Evolutionary conservation across 139 green algal genomes (phyloP).

Genomic region (Auxenochlorella pyrenoidosa): DNA sequence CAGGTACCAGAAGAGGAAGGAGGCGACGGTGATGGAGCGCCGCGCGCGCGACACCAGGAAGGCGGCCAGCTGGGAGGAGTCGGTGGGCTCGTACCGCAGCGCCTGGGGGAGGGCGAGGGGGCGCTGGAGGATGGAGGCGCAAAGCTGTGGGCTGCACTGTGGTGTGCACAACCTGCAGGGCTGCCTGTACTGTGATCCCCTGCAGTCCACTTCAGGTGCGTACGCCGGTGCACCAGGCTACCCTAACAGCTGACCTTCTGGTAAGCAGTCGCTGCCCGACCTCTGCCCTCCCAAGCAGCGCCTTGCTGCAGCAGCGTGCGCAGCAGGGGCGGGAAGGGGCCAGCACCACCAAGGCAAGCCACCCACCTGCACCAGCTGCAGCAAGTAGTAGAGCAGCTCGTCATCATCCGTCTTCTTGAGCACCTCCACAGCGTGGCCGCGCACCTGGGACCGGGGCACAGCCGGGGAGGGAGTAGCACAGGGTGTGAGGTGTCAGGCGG

Average conservation of each 20-base stretch:
- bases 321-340: too few species aligned
- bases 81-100: constrained; percentile 88
- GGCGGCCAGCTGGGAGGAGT: constrained; percentile 67
- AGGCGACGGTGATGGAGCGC: constrained; percentile 72
- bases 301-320: neutral
- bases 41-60: constrained; percentile 82
- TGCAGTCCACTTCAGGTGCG: too few species aligned
- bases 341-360: too few species aligned
- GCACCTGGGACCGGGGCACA: constrained; percentile 56
- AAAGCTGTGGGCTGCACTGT: too few species aligned
- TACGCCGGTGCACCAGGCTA: too few species aligned
- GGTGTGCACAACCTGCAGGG: too few species aligned
- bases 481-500: neutral
- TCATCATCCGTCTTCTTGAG: constrained; percentile 82
- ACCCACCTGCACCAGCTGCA: constrained; percentile 90
- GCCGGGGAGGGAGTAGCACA: neutral
- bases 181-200: too few species aligned
- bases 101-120: constrained; percentile 61
- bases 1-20: constrained; percentile 89
- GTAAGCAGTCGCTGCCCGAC: too few species aligned
- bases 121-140: neutral
- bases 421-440: constrained; percentile 76
- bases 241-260: too few species aligned
- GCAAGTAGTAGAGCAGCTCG: constrained; percentile 91
- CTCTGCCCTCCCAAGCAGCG: too few species aligned